phyloP scores from a whole-genome alignment of 2,329 filamentous ascomycete genomes.

The Plectosphaerella cucumerina region DNA sequence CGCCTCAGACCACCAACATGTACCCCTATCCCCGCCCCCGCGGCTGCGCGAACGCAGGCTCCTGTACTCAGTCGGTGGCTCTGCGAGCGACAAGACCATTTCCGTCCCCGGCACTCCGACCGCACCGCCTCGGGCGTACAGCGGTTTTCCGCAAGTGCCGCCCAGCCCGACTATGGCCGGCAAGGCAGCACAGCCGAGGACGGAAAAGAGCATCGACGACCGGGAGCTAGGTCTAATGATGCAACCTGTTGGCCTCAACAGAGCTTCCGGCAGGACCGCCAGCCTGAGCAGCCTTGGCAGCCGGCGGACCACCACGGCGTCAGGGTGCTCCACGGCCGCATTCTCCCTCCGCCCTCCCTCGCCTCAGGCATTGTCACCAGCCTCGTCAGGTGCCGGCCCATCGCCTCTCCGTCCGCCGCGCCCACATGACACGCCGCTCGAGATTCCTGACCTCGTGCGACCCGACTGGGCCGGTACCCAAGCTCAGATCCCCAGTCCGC shows the following conservation, averaged over 20 bases:
- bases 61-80: constrained; percentile 19
- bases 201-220: too few species aligned
- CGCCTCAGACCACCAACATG: constrained; percentile 14
- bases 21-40: constrained; percentile 38
- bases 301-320: background rate
- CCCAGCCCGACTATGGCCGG: constrained; percentile 17
- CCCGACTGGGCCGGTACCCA: background rate
- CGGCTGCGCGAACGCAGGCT: constrained; percentile 43
- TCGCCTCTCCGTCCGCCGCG: constrained; percentile 29
- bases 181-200: too few species aligned
- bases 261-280: background rate
- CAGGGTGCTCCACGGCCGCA: constrained; percentile 3
- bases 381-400: constrained; percentile 12
- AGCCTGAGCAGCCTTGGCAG: constrained; percentile 10
- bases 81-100: background rate
- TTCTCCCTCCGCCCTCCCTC: background rate
- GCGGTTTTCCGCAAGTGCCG: constrained; percentile 31
- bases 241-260: too few species aligned
- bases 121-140: background rate
- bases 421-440: constrained; percentile 28
- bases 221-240: too few species aligned
- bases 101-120: background rate
- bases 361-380: background rate
- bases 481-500: constrained; percentile 32
- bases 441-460: constrained; percentile 29